Base-by-base conservation (phyloP, 2,329 filamentous ascomycete species). In the Cryphonectria carpinicola region DNA sequence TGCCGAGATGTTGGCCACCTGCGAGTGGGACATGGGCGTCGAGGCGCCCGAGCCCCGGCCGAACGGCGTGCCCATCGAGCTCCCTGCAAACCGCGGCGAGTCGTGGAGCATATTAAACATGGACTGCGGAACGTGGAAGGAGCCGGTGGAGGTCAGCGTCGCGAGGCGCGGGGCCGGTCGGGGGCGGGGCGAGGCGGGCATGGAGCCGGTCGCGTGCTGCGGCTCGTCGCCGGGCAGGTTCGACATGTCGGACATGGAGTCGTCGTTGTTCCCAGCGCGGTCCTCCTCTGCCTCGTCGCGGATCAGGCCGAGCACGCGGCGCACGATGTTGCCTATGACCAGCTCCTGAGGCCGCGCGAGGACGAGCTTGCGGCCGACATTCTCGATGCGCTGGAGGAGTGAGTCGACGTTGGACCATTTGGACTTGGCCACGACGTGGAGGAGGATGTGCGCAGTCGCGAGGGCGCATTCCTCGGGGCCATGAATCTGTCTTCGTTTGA, bases 241-340 rank as follows among this genome's bases (percentile, higher is more conserved):
- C 37, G 76, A 73, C 11, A 77, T 73, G 37, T 89, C 87, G 68
- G 86, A 86, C 49, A 85, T 85, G 11, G 87, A 85, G 75, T 93
- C 91, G 70, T 90, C 90, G 63, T 87, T 88, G 65, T 83, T 71
- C 13, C 71, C 88, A 72, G 93, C 93, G 70, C 91, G 85, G 75
- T 94, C 92, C 76, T 97, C 93, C 76, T 93, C 91, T 54, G 93
- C 92, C 77, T 98, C 95, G 78, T 98, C 95, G 66, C 96, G 90
- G 74, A 99, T 96, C 74, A 99, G 86, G 60, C 94, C 93, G 52
- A 99, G 84, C 2, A 98, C 93, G 73, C 96, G 90, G 72, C 95
- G 90, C 63, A 98, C 93, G 75, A 99, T 95, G 78, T 99, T 99
- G 67, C 94, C 95, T 61, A 98, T 94, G 6, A 94, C 93, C 76